Percentiles rank a stretch among this genome's conserved stretches.
Conservation (phyloP, 1,284 basidiomycete species). For the Boletellus dicymbophilus region DNA sequence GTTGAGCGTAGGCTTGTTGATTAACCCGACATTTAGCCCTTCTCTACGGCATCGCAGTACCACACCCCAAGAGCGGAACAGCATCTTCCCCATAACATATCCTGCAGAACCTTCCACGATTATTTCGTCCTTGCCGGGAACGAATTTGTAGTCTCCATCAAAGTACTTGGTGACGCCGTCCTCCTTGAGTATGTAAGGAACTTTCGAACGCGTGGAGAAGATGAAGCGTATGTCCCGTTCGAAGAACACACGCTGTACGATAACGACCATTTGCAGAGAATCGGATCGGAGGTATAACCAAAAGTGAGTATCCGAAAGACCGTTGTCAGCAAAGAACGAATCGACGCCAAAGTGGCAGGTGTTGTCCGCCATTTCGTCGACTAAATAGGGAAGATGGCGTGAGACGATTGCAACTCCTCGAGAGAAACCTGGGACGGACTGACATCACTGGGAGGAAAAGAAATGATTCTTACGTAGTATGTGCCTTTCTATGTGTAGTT, state of each 20-base stretch:
- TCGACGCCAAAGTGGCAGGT: constrained; percentile 85
- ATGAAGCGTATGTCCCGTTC: constrained; percentile 79
- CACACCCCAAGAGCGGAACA: constrained; percentile 80
- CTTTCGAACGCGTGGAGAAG: constrained; percentile 86
- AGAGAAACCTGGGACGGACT: too few species aligned
- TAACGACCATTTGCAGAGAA: constrained; percentile 74
- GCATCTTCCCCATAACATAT: constrained; percentile 83
- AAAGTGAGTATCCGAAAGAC: constrained; percentile 74
- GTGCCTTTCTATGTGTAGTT: too few species aligned
- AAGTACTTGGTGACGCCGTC: constrained; percentile 69
- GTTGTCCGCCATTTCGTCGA: constrained; percentile 84
- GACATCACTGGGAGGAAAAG: too few species aligned
- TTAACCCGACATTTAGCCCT: constrained; percentile 77
- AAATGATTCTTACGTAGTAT: too few species aligned
- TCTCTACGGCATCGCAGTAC: constrained; percentile 69
- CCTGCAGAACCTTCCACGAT: constrained; percentile 70
- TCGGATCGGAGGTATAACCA: constrained; percentile 88
- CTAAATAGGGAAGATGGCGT: constrained; percentile 34
- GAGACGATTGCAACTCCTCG: too few species aligned
- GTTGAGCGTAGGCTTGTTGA: constrained; percentile 85
- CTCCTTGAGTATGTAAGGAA: constrained; percentile 81
- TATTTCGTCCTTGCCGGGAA: constrained; percentile 80
- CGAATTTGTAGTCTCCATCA: constrained; percentile 72
- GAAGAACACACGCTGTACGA: constrained; percentile 79
- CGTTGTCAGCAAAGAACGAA: constrained; percentile 85